Percentiles rank a stretch among this genome's conserved stretches.
These are phyloP conservation scores for Aspergillus piperis DNA, from an alignment of 2,329 filamentous ascomycete genomes.

Conservation along the genomic window DNA sequence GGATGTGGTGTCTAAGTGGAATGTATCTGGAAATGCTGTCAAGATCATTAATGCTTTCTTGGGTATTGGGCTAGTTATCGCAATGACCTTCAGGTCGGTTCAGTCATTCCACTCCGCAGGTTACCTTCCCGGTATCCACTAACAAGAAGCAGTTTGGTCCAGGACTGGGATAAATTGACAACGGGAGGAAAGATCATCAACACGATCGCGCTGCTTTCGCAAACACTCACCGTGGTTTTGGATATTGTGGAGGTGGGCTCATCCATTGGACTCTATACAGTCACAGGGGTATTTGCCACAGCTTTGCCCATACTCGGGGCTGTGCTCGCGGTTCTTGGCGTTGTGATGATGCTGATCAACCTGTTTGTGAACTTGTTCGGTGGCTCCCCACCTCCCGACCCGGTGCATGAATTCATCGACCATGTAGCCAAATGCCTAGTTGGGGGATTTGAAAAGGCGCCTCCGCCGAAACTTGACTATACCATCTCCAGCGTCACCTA, in stretches of 20 bases:
- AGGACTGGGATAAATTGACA: background rate
- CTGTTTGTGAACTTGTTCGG: background rate
- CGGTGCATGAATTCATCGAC: background rate
- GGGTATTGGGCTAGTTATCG: background rate
- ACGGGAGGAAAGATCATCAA: background rate
- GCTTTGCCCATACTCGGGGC: background rate
- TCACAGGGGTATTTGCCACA: background rate
- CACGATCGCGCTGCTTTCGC: background rate
- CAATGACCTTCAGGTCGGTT: background rate
- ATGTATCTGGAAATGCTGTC: background rate
- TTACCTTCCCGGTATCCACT: background rate
- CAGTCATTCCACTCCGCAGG: background rate
- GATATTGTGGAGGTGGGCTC: background rate
- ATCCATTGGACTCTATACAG: background rate
- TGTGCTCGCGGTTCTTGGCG: background rate
- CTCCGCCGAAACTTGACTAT: background rate
- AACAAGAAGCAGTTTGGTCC: background rate
- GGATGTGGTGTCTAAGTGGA: background rate
- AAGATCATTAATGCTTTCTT: background rate
- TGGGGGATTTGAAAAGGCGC: background rate
- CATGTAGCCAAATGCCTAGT: background rate
- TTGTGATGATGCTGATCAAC: background rate
- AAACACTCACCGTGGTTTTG: background rate
- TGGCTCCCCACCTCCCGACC: background rate
- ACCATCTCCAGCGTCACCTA: background rate